Base-by-base conservation (phyloP, 2,329 filamentous ascomycete genomes). In the Thielaviopsis ethacetica region DNA sequence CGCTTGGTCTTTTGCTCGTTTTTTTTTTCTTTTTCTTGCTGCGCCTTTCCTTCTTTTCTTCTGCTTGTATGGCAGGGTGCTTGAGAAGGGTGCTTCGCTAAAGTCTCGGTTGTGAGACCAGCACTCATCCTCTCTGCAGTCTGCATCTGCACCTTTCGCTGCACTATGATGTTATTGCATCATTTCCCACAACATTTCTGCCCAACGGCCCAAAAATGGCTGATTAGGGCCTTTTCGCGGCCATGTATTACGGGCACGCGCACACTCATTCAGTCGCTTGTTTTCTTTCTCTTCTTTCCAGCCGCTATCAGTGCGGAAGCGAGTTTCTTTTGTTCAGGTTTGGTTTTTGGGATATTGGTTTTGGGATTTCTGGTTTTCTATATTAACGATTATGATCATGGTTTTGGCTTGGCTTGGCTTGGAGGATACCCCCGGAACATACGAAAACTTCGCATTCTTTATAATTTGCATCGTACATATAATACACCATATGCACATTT, bases 321-420 rank as follows among this genome's bases (percentile, higher is more conserved):
- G 60, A 61, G 57, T 56, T 61, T 59, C 54, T 59, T 59, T 61
- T 61, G 53, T 61, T 61, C 57, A 58, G 60, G 60, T 57, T 52
- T 57, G 56, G 56, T 50, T 57, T 50, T 57, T 21, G 9, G 44
- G n/a, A 22, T 49, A 21, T 56, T 58, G 30, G 47, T 58, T 59
- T 54, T 34, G 57, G 38, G 21, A 57, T 55, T 50, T 19, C n/a
- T 44, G 38, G n/a, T 3, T 24, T 50, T 56, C 54, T 57, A 56
- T 50, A 53, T 53, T 61, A 54, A 61, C 56, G 60, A 61, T 61
- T 59, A 61, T 58, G 53, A 61, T 61, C 56, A 61, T 54, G 57
- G 56, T 41, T 26, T 61, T 41, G 59, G 59, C 24, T 57, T 54
- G 56, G 54, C 21, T 53, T 26, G 27, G 53, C 53, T 58, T 58